A percentile compares a stretch with the other conserved stretches of the same genome.
Conservation (phyloP, 805 yeast genomes). For the Vanderwaltozyma verrucispora region DNA sequence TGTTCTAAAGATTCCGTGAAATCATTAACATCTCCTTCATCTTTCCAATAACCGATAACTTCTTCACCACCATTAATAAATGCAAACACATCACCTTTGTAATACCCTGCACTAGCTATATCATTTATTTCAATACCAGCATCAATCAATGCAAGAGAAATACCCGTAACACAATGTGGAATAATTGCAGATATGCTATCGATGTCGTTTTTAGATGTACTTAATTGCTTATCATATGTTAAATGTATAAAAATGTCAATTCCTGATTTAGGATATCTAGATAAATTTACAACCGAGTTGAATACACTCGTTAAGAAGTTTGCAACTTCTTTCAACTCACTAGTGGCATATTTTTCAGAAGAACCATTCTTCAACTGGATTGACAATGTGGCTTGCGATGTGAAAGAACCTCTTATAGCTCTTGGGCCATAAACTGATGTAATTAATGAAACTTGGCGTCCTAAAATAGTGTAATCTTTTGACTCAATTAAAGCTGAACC, state of each 20-base stretch:
- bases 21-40: conserved; percentile 22
- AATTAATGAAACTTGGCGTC: conserved; percentile 37
- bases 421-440: conserved; percentile 82
- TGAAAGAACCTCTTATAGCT: conserved; percentile 68
- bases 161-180: conserved; percentile 29
- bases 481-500: conserved; percentile 80
- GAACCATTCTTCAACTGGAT: conserved; percentile 37
- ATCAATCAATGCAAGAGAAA: conserved; percentile 70
- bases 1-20: conserved; percentile 28
- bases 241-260: conserved; percentile 69
- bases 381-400: conserved; percentile 52
- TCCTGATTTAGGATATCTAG: conserved; percentile 81
- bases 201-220: conserved; percentile 20
- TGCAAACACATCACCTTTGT: conserved; percentile 37
- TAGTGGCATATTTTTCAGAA: conserved; percentile 15
- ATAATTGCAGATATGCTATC: conserved; percentile 30
- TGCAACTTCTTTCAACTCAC: conserved; percentile 33
- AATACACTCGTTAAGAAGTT: conserved; percentile 31
- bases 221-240: conserved; percentile 27
- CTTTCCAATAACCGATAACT: conserved; percentile 52
- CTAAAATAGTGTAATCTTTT: conserved; percentile 17
- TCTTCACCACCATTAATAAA: conserved; percentile 47
- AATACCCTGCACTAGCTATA: conserved; percentile 55
- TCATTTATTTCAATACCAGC: conserved; percentile 76
- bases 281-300: conserved; percentile 34